These are phyloP conservation scores for Vicia faba DNA, from an alignment of 306 rosid species.

Conservation along the genomic window DNA sequence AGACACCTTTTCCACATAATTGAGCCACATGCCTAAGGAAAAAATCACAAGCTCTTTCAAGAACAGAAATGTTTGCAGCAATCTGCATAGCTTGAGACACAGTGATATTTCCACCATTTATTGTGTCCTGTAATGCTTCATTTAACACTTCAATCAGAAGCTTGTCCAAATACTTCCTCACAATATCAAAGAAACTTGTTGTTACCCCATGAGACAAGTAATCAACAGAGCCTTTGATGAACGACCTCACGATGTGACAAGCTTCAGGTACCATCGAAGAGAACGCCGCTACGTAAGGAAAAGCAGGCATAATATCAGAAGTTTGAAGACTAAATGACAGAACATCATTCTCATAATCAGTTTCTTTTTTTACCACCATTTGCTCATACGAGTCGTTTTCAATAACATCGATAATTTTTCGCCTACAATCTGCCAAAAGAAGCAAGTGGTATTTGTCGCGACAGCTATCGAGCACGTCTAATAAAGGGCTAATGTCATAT, in stretches of 20 bases:
- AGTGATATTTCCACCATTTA: constrained; percentile 59
- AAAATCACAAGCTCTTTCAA: constrained; percentile 93
- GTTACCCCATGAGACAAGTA: constrained; percentile 66
- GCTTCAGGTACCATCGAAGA: constrained; percentile 85
- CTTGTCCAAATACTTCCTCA: constrained; percentile 71
- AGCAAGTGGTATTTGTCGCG: constrained; percentile 72
- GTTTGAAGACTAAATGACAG: constrained; percentile 71
- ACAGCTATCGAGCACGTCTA: constrained; percentile 65
- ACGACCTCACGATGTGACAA: constrained; percentile 78
- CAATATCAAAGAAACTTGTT: constrained; percentile 55
- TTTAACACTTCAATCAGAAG: constrained; percentile 71
- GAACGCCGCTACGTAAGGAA: constrained; percentile 84
- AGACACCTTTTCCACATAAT: constrained; percentile 64
- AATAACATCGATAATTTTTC: constrained; percentile 56
- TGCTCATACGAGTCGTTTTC: constrained; percentile 76
- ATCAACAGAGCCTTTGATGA: constrained; percentile 86
- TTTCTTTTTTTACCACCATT: constrained; percentile 80
- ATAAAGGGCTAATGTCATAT: constrained; percentile 69
- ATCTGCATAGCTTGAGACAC: constrained; percentile 95
- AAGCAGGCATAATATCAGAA: constrained; percentile 84
- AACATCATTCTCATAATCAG: constrained; percentile 73
- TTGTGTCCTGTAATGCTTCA: constrained; percentile 61
- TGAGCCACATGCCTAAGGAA: constrained; percentile 76
- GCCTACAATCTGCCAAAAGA: constrained; percentile 69
- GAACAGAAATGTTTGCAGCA: constrained; percentile 81